Evolutionary conservation across 345 rosid species (phyloP).

Genomic region (Physaria fendleri): DNA sequence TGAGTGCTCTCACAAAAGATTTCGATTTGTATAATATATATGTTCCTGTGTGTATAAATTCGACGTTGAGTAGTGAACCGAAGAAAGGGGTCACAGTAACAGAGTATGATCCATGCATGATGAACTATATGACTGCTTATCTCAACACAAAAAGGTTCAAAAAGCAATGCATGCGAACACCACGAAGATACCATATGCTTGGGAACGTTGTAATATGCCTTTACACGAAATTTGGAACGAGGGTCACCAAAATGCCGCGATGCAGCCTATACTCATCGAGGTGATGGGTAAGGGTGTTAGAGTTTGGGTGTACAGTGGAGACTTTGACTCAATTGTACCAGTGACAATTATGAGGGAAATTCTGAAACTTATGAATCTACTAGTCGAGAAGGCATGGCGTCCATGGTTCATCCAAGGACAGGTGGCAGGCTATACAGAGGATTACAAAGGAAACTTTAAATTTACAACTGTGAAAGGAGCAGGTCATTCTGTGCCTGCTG

Average conservation of each 20-base stretch:
- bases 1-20: not conserved
- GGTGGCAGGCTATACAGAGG: constrained; percentile 18
- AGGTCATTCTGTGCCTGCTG: not conserved
- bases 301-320: constrained; percentile 70
- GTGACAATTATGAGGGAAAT: constrained; percentile 57
- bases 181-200: constrained; percentile 33
- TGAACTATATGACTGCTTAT: constrained; percentile 39
- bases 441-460: constrained; percentile 2
- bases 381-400: constrained; percentile 60
- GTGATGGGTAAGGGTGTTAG: constrained; percentile 58
- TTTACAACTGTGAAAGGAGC: constrained; percentile 19
- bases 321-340: constrained; percentile 63
- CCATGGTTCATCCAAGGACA: constrained; percentile 63
- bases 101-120: constrained; percentile 51
- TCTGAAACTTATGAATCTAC: constrained; percentile 51
- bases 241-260: constrained; percentile 31
- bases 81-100: constrained; percentile 42
- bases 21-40: constrained; percentile 63
- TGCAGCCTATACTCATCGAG: constrained; percentile 57
- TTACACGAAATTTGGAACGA: constrained; percentile 18
- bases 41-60: constrained; percentile 49
- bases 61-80: constrained; percentile 23
- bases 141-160: constrained; percentile 55
- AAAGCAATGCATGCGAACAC: constrained; percentile 57
- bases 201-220: not conserved